Conservation (phyloP, 805 yeast genomes). For the Nakazawaea ernobii region DNA sequence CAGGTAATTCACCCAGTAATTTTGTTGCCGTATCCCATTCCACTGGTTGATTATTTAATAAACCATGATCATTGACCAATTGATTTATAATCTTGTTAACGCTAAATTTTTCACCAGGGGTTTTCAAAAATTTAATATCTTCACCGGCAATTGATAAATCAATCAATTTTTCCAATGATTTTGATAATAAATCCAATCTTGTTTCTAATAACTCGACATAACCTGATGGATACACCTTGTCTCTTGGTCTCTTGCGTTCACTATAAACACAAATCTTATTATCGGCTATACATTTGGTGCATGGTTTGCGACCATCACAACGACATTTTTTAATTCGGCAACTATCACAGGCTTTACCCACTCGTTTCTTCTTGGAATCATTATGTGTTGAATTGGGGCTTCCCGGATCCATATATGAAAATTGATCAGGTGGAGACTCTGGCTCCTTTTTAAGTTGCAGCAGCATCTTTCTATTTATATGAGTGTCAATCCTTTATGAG, state of each 20-base stretch:
- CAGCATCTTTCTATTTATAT: not conserved
- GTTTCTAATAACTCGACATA: slow-evolving; percentile 62
- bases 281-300: slow-evolving; percentile 48
- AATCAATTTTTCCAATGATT: slow-evolving; percentile 39
- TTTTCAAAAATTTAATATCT: slow-evolving; percentile 6
- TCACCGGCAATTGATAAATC: slow-evolving; percentile 18
- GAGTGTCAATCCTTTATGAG: too few relatives aligned
- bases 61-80: slow-evolving; percentile 33
- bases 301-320: slow-evolving; percentile 59
- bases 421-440: slow-evolving; percentile 1
- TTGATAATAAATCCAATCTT: slow-evolving; percentile 45
- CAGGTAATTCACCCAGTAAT: slow-evolving; percentile 32
- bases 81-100: slow-evolving; percentile 42
- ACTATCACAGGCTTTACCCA: slow-evolving; percentile 60
- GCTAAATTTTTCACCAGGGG: slow-evolving; percentile 22
- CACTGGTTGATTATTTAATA: slow-evolving; percentile 31
- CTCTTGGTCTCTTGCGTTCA: slow-evolving; percentile 47
- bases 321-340: slow-evolving; percentile 60
- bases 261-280: slow-evolving; percentile 57
- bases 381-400: not conserved
- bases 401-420: slow-evolving; percentile 1
- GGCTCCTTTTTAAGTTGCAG: slow-evolving; percentile 2
- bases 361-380: slow-evolving; percentile 38
- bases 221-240: slow-evolving; percentile 52
- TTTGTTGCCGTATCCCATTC: slow-evolving; percentile 41